phyloP scores from a whole-genome alignment of 2,329 filamentous ascomycete genomes.

The Cercospora citrullina region DNA sequence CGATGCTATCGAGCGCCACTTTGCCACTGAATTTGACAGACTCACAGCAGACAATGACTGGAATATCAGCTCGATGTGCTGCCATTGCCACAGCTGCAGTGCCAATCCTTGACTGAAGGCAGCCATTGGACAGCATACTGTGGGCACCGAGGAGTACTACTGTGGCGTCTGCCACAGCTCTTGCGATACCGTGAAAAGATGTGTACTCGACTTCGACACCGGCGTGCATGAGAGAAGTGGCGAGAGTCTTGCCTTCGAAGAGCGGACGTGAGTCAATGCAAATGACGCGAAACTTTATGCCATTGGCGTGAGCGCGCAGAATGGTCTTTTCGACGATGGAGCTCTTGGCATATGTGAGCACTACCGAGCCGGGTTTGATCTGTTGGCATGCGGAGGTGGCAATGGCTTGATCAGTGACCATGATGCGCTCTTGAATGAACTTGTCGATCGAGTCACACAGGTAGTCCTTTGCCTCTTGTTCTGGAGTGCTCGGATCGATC shows the following conservation, averaged over 20 bases:
- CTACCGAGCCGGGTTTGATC: slow-evolving; percentile 75
- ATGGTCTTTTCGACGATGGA: slow-evolving; percentile 83
- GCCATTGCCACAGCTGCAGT: slow-evolving; percentile 84
- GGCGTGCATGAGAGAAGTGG: slow-evolving; percentile 65
- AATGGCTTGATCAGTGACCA: slow-evolving; percentile 82
- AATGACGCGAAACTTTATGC: slow-evolving; percentile 78
- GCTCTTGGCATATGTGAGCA: slow-evolving; percentile 85
- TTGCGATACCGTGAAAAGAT: slow-evolving; percentile 73
- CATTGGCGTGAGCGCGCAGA: slow-evolving; percentile 66
- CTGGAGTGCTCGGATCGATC: slow-evolving; percentile 81
- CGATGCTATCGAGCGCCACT: slow-evolving; percentile 87
- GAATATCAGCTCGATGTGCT: slow-evolving; percentile 71
- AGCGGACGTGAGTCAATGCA: slow-evolving; percentile 76
- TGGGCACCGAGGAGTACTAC: slow-evolving; percentile 84
- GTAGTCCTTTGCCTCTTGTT: slow-evolving; percentile 75
- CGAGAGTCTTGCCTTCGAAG: slow-evolving; percentile 70
- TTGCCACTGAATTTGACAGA: slow-evolving; percentile 92
- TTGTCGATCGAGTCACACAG: slow-evolving; percentile 80
- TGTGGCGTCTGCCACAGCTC: slow-evolving; percentile 69
- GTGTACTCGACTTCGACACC: slow-evolving; percentile 80
- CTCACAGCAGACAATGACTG: slow-evolving; percentile 88
- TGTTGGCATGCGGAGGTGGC: slow-evolving; percentile 71
- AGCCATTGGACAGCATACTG: slow-evolving; percentile 92
- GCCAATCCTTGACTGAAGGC: slow-evolving; percentile 82
- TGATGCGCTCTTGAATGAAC: slow-evolving; percentile 89